A percentile compares a stretch with the other conserved stretches of the same genome.
phyloP scores from a whole-genome alignment of 2,329 filamentous ascomycete species.

The Lachnellula cervina region DNA sequence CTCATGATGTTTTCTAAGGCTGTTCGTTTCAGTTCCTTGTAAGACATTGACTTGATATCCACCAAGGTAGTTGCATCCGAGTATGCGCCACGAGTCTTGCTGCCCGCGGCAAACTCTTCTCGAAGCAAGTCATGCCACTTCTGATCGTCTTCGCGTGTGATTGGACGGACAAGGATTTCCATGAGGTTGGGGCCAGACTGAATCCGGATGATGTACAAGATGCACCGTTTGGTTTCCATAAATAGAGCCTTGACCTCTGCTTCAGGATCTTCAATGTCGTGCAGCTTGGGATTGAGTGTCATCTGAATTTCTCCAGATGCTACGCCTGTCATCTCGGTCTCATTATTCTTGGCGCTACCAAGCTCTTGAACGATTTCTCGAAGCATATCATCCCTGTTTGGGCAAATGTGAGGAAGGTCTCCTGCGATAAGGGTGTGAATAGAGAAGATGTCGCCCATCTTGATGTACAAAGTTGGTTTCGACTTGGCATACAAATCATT shows the following conservation, averaged over 20 bases:
- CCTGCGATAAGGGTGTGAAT: constrained; percentile 84
- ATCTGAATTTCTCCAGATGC: constrained; percentile 81
- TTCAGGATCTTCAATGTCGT: constrained; percentile 88
- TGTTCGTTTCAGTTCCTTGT: constrained; percentile 86
- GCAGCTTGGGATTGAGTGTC: constrained; percentile 83
- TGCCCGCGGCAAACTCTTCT: constrained; percentile 71
- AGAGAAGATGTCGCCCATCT: constrained; percentile 94
- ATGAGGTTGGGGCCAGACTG: constrained; percentile 90
- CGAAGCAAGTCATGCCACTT: constrained; percentile 78
- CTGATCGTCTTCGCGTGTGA: constrained; percentile 79
- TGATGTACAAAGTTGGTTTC: constrained; percentile 98
- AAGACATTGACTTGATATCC: constrained; percentile 84
- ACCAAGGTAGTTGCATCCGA: constrained; percentile 78
- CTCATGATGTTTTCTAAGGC: constrained; percentile 91
- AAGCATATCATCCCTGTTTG: constrained; percentile 77
- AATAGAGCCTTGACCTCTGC: constrained; percentile 88
- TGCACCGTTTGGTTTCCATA: constrained; percentile 96
- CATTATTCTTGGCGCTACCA: constrained; percentile 93
- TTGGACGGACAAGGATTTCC: constrained; percentile 89
- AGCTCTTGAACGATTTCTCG: constrained; percentile 90
- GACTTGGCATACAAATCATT: constrained; percentile 96
- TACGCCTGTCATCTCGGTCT: constrained; percentile 84
- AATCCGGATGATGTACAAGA: constrained; percentile 95
- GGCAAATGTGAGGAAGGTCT: constrained; percentile 73
- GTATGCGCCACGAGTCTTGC: constrained; percentile 75